Evolutionary conservation across 305 asterid genomes (phyloP).

Genomic region (Andrographis paniculata): DNA sequence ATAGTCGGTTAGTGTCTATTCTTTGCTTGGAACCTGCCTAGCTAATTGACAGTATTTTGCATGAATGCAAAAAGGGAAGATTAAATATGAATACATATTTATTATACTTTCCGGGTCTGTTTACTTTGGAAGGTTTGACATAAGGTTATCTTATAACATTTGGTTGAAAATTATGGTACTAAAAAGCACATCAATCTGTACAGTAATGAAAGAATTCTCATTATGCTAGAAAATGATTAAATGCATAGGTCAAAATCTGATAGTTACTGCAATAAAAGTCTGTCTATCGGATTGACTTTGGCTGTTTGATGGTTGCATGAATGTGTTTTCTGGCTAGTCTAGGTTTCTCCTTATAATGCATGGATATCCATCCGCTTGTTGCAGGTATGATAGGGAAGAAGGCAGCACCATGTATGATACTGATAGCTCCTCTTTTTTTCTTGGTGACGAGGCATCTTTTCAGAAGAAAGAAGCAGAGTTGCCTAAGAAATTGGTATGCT

Average conservation of each 20-base stretch:
- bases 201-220: not conserved
- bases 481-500: slow-evolving; percentile 73
- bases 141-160: not conserved
- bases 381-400: slow-evolving; percentile 96
- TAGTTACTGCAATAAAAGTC: slow-evolving; percentile 1
- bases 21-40: slow-evolving; percentile 1
- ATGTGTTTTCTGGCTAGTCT: not conserved
- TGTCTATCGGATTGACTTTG: not conserved
- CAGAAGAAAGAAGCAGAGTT: slow-evolving; percentile 87
- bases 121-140: not conserved
- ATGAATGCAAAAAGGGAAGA: not conserved
- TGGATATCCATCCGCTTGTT: slow-evolving; percentile 17
- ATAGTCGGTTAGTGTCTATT: not conserved
- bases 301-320: not conserved
- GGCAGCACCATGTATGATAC: slow-evolving; percentile 61
- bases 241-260: not conserved
- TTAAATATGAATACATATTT: not conserved
- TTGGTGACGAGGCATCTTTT: slow-evolving; percentile 92
- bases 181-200: slow-evolving; percentile 2
- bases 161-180: slow-evolving; percentile 4
- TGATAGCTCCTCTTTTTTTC: slow-evolving; percentile 63
- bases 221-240: not conserved
- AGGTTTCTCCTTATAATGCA: slow-evolving; percentile 7
- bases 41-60: slow-evolving; percentile 2
- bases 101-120: not conserved